Evolutionary conservation across 345 rosid genomes (phyloP).

Genomic region (Cochlearia excelsa): DNA sequence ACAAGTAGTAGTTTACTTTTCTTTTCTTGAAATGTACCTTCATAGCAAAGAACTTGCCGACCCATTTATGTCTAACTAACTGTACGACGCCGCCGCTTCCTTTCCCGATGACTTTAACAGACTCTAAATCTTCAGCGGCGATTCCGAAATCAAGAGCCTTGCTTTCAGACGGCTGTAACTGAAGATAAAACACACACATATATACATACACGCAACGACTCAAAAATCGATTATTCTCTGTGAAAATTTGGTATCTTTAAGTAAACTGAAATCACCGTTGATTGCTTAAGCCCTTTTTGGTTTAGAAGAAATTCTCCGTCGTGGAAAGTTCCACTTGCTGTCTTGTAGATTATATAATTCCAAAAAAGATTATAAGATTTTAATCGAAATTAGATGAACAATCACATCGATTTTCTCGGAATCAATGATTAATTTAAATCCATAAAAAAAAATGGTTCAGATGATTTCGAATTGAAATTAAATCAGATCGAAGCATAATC

Average conservation of each 20-base stretch:
- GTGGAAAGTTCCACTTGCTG: slow-evolving; percentile 92
- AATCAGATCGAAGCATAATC: slow-evolving; percentile 16
- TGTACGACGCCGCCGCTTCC: slow-evolving; percentile 96
- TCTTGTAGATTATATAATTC: slow-evolving; percentile 39
- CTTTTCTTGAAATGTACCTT: slow-evolving; percentile 46
- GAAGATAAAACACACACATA: slow-evolving; percentile 22
- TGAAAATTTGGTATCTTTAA: too few species aligned
- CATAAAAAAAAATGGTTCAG: slow-evolving; percentile 2
- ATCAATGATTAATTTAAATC: background rate
- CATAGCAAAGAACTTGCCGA: slow-evolving; percentile 77
- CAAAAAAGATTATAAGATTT: background rate
- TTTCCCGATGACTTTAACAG: slow-evolving; percentile 90
- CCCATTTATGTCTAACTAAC: slow-evolving; percentile 91
- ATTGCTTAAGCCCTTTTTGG: slow-evolving; percentile 77
- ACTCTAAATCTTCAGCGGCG: slow-evolving; percentile 82
- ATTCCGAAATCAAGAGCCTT: slow-evolving; percentile 82
- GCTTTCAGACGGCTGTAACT: slow-evolving; percentile 55
- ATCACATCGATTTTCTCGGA: background rate
- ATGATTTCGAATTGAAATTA: background rate
- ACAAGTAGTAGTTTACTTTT: too few species aligned
- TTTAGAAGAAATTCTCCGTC: slow-evolving; percentile 86
- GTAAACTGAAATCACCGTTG: slow-evolving; percentile 43
- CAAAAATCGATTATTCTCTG: too few species aligned
- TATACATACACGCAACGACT: too few species aligned
- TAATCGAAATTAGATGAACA: background rate